Base-by-base conservation (phyloP, 768 basidiomycete species). In the Albatrellus ellisii region DNA sequence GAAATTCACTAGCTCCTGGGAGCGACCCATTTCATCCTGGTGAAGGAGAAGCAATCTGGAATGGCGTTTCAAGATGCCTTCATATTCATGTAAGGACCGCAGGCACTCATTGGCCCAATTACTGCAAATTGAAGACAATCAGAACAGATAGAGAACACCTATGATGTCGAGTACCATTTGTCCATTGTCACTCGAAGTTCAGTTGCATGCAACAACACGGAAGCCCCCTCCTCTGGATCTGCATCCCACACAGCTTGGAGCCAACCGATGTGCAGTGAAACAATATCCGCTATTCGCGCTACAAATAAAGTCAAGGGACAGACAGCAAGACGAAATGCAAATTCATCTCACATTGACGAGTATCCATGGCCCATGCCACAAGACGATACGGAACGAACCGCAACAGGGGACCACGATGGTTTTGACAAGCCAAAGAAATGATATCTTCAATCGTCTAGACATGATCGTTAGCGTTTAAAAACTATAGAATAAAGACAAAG, bases 361-460 rank as follows among this genome's bases (percentile, higher is more conserved):
- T 61, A 22, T 68, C 63, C 15, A 56, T 45, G 7, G 60, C 46
- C 80, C 79, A 81, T 24, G 68, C 29, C n/a, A 75, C 56, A 47
- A 77, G 77, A 47, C 73, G 74, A 51, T 77, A 76, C 0, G 65
- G 54, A 10, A 69, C 59, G 26, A 79, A 56, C 42, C 67, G 70
- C 18, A 58, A 46, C 8, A 82, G 52, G 4, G 73, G 53, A 31
- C 55, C 51, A 11, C 48, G 39, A 6, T 55, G 54, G 28, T 60
- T 55, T 8, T 59, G 53, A 26, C 63, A 62, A 21, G 66, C 63
- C 8, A 64, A 41, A 18, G 60, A 52, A 27, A 74, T 56, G 26
- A 79, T 57, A 15, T 61, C 59, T 22, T 62, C 56, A 2, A 65
- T 48, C 4, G 48, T 28, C 41, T 52, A 45, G 0, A 25, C 17